Base-by-base conservation (phyloP, 2,329 filamentous ascomycete genomes). In the Penicillium glabrum region DNA sequence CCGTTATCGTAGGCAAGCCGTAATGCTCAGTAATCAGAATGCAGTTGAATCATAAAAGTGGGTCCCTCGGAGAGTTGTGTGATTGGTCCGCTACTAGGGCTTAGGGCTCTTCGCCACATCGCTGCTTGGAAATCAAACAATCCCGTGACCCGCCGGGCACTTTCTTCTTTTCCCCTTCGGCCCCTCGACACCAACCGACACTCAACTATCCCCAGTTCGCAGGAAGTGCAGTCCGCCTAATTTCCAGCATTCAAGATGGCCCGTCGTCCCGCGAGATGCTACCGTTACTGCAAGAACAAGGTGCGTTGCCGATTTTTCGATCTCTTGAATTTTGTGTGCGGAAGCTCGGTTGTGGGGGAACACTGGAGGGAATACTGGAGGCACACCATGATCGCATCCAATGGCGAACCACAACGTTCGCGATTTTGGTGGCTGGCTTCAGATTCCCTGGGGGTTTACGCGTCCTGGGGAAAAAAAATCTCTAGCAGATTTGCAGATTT, bases 231-330 rank as follows among this genome's bases (percentile, higher is more conserved):
- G 64, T 65, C 61, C 66, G 68, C 73, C 69, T 70, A 41, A 75
- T 79, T 75, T 80, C 78, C 78, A 79, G 77, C 78, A 77, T 86
- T 88, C 89, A 93, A 89, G 86, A 99, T 99, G 95, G 95, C 95
- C 79, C 92, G 95, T 83, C 92, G 95, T 90, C 95, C 95, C 79
- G 95, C 95, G 78, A 90, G 95, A 86, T 99, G 95, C 86, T 99
- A 96, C 88, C 89, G 95, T 79, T 99, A 99, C 90, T 99, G 95
- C 93, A 99, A 99, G 91, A 99, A 98, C 89, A 97, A 97, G 92
- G 92, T 96, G 79, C 83, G 89, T 81, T 54, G 52, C 60, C 57
- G 63, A 65, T 58, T 59, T 59, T 63, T 56, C 31, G 47, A 35
- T 27, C 46, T 33, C 53, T 58, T 54, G 58, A 57, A 54, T 58